Base-by-base conservation (phyloP, 2,329 filamentous ascomycete genomes). In the Onygenales sp. region DNA sequence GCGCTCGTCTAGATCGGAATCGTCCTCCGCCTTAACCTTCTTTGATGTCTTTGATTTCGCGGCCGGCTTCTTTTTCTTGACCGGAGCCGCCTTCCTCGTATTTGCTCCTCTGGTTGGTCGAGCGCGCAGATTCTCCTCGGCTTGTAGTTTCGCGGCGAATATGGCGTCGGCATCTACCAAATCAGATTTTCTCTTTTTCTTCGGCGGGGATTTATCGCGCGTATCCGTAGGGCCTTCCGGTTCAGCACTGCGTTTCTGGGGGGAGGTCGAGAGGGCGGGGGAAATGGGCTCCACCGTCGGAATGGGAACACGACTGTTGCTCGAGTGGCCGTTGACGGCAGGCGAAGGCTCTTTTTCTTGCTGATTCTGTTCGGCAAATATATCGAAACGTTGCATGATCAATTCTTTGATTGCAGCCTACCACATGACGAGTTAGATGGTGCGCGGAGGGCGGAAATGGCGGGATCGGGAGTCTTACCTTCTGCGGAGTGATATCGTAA, bases 81-180 rank as follows among this genome's bases (percentile, higher is more conserved):
- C 74, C 9, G 75, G 72, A 27, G 78, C 70, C 57, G 78, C 74
- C 66, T 83, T 81, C 58, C 82, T 79, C 6, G 72, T 76, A 36
- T 72, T 81, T 9, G 85, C 87, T 6, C 89, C 88, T 44, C 92
- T 81, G 2, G 91, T 96, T 14, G 87, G 80, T 52, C 89, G 79
- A 48, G 82, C 83, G 43, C 82, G 77, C 60, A 82, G 78, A 69
- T 97, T 95, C 73, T 96, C 89, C 69, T 97, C 88, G 0, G 90
- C 92, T 71, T 98, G 93, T 38, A 98, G 77, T 68, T 86, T 83
- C 13, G 90, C 90, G 1, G 93, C 93, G 57, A 92, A 82, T 44
- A 86, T 83, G 36, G 92, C 93, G 70, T 98, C 93, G 35, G 87
- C 85, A 59, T 95, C 89, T 60, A 81, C 74, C 32, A 82, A 78